Conservation (phyloP, 164 flowering plant genomes). For the Liriodendron chinense region DNA sequence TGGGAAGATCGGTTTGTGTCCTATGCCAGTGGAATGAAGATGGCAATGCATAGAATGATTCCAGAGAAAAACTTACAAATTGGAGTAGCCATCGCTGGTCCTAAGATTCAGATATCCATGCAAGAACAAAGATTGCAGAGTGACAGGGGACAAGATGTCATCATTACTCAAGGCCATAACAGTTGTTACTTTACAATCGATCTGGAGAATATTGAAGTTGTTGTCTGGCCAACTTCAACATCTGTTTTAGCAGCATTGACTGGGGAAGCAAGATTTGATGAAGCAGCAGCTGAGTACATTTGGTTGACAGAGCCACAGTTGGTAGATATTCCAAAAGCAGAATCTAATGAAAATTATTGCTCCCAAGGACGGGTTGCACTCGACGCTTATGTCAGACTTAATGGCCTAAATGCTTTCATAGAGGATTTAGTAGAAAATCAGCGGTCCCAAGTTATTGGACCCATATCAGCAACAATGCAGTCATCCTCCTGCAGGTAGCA, state of each 20-base stretch:
- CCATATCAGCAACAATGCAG: slow-evolving; percentile 38
- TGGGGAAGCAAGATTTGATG: slow-evolving; percentile 21
- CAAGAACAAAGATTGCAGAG: slow-evolving; percentile 26
- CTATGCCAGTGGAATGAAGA: slow-evolving; percentile 25
- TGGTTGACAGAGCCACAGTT: slow-evolving; percentile 33
- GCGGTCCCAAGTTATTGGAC: slow-evolving; percentile 31
- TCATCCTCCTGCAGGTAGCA: slow-evolving; percentile 54
- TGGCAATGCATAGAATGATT: slow-evolving; percentile 34
- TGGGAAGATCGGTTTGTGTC: slow-evolving; percentile 23
- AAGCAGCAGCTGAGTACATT: slow-evolving; percentile 19
- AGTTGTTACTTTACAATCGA: slow-evolving; percentile 37
- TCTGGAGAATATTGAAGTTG: slow-evolving; percentile 50
- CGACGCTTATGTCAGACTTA: slow-evolving; percentile 40
- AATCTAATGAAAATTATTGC: slow-evolving; percentile 28
- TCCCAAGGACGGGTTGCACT: slow-evolving; percentile 36
- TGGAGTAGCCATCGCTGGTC: slow-evolving; percentile 63
- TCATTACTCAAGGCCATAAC: slow-evolving; percentile 18
- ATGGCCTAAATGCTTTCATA: slow-evolving; percentile 49
- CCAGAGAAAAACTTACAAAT: slow-evolving; percentile 61
- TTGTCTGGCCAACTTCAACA: slow-evolving; percentile 52
- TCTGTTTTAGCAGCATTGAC: slow-evolving; percentile 26
- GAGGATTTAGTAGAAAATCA: slow-evolving; percentile 31
- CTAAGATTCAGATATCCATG: slow-evolving; percentile 43
- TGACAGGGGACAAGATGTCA: slow-evolving; percentile 16
- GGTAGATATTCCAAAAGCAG: slow-evolving; percentile 26